Percentiles rank a stretch among this genome's conserved stretches.
Evolutionary conservation across 2,329 filamentous ascomycete species (phyloP).

Genomic region (Hypoxylon sp.): DNA sequence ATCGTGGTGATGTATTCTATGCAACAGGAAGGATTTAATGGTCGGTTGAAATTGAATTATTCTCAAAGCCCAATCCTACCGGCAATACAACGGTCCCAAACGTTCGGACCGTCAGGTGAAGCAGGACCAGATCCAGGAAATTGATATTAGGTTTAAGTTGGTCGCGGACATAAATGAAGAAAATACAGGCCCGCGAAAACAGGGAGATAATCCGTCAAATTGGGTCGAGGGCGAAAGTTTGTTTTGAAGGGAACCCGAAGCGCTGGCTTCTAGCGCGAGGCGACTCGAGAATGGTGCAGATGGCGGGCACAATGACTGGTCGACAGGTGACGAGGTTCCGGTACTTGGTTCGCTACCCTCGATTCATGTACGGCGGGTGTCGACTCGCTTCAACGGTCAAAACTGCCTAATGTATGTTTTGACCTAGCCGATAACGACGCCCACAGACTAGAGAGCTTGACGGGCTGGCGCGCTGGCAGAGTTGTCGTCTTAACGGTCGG

Average conservation of each 20-base stretch:
- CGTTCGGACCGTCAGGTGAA: slow-evolving; percentile 31
- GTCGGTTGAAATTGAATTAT: slow-evolving; percentile 19
- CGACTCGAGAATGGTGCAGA: slow-evolving; percentile 33
- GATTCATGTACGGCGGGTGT: slow-evolving; percentile 25
- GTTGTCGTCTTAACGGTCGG: slow-evolving; percentile 40
- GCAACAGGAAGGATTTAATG: background rate
- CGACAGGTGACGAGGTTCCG: slow-evolving; percentile 10
- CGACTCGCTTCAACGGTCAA: slow-evolving; percentile 32
- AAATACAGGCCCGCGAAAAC: slow-evolving; percentile 23
- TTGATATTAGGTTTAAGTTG: slow-evolving; percentile 34
- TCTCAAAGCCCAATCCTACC: slow-evolving; percentile 31
- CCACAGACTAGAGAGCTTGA: slow-evolving; percentile 33
- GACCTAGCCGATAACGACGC: slow-evolving; percentile 29
- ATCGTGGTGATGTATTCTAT: slow-evolving; percentile 36
- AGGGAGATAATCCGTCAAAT: slow-evolving; percentile 42
- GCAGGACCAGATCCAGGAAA: slow-evolving; percentile 30
- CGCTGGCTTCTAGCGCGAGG: slow-evolving; percentile 43
- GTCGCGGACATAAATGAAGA: slow-evolving; percentile 29
- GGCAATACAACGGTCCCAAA: slow-evolving; percentile 26
- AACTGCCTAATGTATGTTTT: no score
- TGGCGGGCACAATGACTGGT: slow-evolving; percentile 32
- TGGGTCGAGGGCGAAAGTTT: slow-evolving; percentile 48
- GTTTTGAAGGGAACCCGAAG: slow-evolving; percentile 42
- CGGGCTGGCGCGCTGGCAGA: slow-evolving; percentile 21
- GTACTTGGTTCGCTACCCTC: slow-evolving; percentile 29